Conservation (phyloP, 2,329 filamentous ascomycete genomes). For the Pseudocercospora fijiensis region DNA sequence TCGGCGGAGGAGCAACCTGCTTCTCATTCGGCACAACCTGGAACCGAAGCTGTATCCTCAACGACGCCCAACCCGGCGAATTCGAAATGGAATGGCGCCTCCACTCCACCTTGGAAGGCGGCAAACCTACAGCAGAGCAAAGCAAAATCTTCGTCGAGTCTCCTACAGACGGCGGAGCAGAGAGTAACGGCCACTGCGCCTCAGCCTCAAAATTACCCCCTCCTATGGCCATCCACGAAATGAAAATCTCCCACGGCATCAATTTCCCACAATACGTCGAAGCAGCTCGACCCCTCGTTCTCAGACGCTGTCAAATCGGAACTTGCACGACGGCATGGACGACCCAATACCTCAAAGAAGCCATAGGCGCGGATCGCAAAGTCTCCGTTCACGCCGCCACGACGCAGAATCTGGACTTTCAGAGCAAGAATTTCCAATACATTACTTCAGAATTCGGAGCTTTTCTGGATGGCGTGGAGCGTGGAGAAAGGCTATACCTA, state of each 20-base stretch:
- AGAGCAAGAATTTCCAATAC: slow-evolving; percentile 79
- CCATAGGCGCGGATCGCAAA: slow-evolving; percentile 62
- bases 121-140: slow-evolving; percentile 22
- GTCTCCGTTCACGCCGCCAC: slow-evolving; percentile 72
- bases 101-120: slow-evolving; percentile 27
- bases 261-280: slow-evolving; percentile 63
- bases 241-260: slow-evolving; percentile 52
- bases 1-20: slow-evolving; percentile 81
- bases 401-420: slow-evolving; percentile 70
- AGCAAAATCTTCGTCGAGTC: slow-evolving; percentile 19
- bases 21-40: slow-evolving; percentile 89
- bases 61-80: slow-evolving; percentile 27
- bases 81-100: slow-evolving; percentile 34
- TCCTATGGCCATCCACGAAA: slow-evolving; percentile 48
- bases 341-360: slow-evolving; percentile 63
- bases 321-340: slow-evolving; percentile 67
- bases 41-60: slow-evolving; percentile 59
- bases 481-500: slow-evolving; percentile 69
- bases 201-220: slow-evolving; percentile 19
- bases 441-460: slow-evolving; percentile 64
- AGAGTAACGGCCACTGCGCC: neutral
- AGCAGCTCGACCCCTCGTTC: slow-evolving; percentile 61
- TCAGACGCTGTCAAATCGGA: slow-evolving; percentile 67
- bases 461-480: slow-evolving; percentile 62
- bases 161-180: neutral